Evolutionary conservation across 1,284 basidiomycete species (phyloP).

Genomic region (Melampsora americana): DNA sequence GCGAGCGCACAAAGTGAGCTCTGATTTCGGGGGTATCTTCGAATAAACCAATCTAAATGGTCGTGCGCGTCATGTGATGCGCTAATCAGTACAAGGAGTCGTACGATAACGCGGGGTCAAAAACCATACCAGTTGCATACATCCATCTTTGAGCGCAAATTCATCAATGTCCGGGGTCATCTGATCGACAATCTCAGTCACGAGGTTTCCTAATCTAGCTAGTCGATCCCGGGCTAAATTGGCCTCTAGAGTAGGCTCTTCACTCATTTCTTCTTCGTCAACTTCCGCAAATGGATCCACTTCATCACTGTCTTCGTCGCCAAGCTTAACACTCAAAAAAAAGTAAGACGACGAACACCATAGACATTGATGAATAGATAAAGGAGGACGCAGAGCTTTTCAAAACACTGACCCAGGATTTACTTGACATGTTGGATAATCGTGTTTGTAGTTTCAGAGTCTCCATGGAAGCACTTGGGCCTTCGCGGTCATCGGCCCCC

Average conservation of each 20-base stretch:
- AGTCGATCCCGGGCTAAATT: conserved; percentile 85
- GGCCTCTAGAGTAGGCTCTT: conserved; percentile 65
- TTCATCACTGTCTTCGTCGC: conserved; percentile 76
- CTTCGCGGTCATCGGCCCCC: conserved; percentile 10
- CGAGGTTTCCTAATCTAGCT: conserved; percentile 73
- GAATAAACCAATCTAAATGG: conserved; percentile 67
- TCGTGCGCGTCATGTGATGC: too few relatives aligned
- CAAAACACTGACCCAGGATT: conserved; percentile 68
- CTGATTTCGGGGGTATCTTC: conserved; percentile 84
- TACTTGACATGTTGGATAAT: conserved; percentile 64
- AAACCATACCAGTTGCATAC: conserved; percentile 73
- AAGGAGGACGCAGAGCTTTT: too few relatives aligned
- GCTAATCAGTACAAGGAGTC: conserved; percentile 19
- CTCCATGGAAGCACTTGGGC: conserved; percentile 53
- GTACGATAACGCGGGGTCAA: conserved; percentile 3
- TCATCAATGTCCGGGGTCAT: conserved; percentile 75
- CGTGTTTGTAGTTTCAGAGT: conserved; percentile 72
- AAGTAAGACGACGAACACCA: not conserved
- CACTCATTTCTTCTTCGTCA: conserved; percentile 45
- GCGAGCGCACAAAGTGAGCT: conserved; percentile 78
- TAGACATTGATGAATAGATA: conserved; percentile 17
- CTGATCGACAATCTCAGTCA: conserved; percentile 80
- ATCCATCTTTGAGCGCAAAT: conserved; percentile 73
- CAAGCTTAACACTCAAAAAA: conserved; percentile 59
- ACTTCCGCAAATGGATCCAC: conserved; percentile 93